These are phyloP conservation scores for Gossypium longicalyx DNA, from an alignment of 345 rosid genomes.

Conservation along the genomic window DNA sequence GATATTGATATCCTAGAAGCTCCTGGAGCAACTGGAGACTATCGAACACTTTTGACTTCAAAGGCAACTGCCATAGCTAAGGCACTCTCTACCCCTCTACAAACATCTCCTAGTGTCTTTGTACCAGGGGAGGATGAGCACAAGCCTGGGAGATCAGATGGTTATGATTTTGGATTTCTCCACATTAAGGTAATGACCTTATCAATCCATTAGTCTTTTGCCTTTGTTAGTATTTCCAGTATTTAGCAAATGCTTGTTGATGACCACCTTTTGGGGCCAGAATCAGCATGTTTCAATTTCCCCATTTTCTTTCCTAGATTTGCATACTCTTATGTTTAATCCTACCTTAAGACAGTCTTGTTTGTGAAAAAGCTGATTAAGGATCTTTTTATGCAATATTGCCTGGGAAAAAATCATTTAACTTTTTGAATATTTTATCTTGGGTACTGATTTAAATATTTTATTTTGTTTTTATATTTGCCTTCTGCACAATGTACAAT, in stretches of 20 bases:
- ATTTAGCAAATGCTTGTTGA: too few species aligned
- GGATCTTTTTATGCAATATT: neutral
- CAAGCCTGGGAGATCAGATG: constrained; percentile 64
- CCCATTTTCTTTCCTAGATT: neutral
- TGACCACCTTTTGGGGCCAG: neutral
- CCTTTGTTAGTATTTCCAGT: neutral
- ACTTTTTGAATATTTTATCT: too few species aligned
- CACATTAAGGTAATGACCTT: constrained; percentile 67
- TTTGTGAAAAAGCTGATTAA: neutral
- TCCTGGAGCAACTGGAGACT: constrained; percentile 94
- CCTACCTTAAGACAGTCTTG: neutral
- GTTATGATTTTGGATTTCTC: constrained; percentile 91
- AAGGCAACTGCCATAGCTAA: constrained; percentile 73
- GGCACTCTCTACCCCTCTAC: constrained; percentile 71
- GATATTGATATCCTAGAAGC: constrained; percentile 90
- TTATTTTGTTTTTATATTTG: neutral
- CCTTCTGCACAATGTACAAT: neutral
- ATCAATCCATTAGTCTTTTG: neutral
- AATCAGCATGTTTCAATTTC: neutral
- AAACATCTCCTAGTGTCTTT: constrained; percentile 57
- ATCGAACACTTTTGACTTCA: constrained; percentile 79
- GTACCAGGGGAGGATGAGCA: constrained; percentile 79
- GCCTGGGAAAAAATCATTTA: neutral
- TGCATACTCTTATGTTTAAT: neutral
- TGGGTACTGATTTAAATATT: too few species aligned